Evolutionary conservation across 1,139 yeast genomes (phyloP).

Genomic region (Kurtzmaniella quercitrusa): DNA sequence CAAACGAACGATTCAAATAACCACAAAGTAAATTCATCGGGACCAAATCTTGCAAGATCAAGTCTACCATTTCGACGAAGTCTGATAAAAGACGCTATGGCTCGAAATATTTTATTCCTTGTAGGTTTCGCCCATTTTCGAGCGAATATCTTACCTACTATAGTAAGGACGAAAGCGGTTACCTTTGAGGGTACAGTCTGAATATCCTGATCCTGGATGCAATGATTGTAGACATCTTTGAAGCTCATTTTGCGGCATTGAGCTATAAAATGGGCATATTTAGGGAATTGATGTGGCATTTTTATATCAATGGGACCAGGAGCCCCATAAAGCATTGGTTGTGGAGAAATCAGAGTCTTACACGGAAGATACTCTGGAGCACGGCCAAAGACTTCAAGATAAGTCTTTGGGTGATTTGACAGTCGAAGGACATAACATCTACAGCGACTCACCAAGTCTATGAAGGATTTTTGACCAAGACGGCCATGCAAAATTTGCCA

Average conservation of each 20-base stretch:
- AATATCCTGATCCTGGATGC: neutral
- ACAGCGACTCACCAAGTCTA: slow-evolving; percentile 20
- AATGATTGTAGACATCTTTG: neutral
- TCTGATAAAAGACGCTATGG: slow-evolving; percentile 36
- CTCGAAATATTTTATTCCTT: slow-evolving; percentile 22
- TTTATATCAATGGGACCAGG: slow-evolving; percentile 9
- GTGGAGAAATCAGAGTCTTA: neutral
- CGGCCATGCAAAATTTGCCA: slow-evolving; percentile 32
- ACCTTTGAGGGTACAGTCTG: slow-evolving; percentile 19
- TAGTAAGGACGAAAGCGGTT: slow-evolving; percentile 32
- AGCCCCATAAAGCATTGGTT: neutral
- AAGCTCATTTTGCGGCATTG: neutral
- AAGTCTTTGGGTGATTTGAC: no score
- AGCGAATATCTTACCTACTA: slow-evolving; percentile 38
- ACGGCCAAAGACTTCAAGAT: neutral
- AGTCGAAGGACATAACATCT: neutral
- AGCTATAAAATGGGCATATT: neutral
- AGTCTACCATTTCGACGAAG: slow-evolving; percentile 31
- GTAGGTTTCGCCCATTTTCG: neutral
- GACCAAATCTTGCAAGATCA: slow-evolving; percentile 17
- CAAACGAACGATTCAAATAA: slow-evolving; percentile 45
- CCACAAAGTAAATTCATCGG: slow-evolving; percentile 50
- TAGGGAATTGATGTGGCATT: neutral
- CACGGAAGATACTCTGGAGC: neutral
- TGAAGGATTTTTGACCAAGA: slow-evolving; percentile 30